These are phyloP conservation scores for Xerocomellus amylosporus DNA, from an alignment of 768 basidiomycete genomes.

Conservation along the genomic window DNA sequence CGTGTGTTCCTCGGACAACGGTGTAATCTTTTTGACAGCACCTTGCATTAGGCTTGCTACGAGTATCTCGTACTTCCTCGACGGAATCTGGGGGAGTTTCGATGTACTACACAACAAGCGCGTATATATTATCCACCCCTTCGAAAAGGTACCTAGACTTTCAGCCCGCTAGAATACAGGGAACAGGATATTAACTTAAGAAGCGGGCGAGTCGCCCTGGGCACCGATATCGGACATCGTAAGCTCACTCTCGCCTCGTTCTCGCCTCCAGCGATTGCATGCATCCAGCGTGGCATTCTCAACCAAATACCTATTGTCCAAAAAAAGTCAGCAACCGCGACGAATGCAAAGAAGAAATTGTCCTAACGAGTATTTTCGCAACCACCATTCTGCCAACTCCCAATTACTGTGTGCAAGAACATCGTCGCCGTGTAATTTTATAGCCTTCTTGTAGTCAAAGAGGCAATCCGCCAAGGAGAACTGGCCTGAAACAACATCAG, in stretches of 20 bases:
- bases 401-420: constrained; percentile 87
- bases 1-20: background rate
- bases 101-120: background rate
- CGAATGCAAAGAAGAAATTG: background rate
- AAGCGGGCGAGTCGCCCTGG: constrained; percentile 31
- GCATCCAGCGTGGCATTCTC: constrained; percentile 68
- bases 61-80: background rate
- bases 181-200: constrained; percentile 10
- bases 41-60: background rate
- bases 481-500: constrained; percentile 48
- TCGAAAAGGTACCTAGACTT: background rate
- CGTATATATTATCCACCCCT: constrained; percentile 12
- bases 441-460: constrained; percentile 62
- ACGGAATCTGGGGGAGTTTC: background rate
- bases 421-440: constrained; percentile 86
- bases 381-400: constrained; percentile 84
- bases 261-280: constrained; percentile 85
- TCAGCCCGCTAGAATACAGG: constrained; percentile 7
- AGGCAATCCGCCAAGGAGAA: constrained; percentile 81
- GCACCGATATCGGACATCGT: constrained; percentile 51
- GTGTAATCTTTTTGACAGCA: background rate
- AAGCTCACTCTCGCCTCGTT: constrained; percentile 75
- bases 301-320: constrained; percentile 62
- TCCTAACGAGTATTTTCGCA: constrained; percentile 73
- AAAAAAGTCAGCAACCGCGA: background rate